Base-by-base conservation (phyloP, 352 stramenopile species). In the Globisporangium alternatum region DNA sequence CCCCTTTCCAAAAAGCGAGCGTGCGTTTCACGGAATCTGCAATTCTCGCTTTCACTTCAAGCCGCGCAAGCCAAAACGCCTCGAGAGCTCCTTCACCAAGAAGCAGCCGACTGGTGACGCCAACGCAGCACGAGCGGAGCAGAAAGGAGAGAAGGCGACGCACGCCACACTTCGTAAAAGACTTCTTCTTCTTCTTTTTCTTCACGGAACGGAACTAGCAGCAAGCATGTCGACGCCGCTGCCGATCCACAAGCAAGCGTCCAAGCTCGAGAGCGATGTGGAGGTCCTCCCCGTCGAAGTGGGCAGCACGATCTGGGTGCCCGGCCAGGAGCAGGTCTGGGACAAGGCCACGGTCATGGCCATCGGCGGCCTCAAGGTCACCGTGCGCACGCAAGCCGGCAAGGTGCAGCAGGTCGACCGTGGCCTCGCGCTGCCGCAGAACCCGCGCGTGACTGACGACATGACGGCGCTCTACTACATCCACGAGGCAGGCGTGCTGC, bases 391-490 rank as follows among this genome's bases (percentile, higher is more conserved):
- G 33, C 74, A 83, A 49, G 82, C 83, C 37, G 85, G 87, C 53
- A 96, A 94, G 67, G 85, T 96, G 54, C 82, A 93, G 75, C 87
- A 94, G 61, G 87, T 96, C 25, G 86, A 96, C 62, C 87, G 87
- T 51, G 67, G 72, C 4, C 74, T 90, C 39, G 81, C 86, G 37
- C 67, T 93, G 51, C 87, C 87, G 45, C 72, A 76, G 52, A 96
- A 96, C 69, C 87, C 87, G 43, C 88, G 88, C 64, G 86, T 94
- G 67, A 82, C 81, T 5, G 86, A 95, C 72, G 91, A 98, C 66
- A 98, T 99, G 91, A 98, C 93, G 19, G 90, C 96, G 70, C 83
- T 99, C 7, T 93, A 95, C 63, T 91, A 98, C 73, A 96, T 98
- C 67, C 91, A 98, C 81, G 92, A 98, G 62, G 83, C 96, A 1